Percentiles rank a stretch among this genome's conserved stretches.
Evolutionary conservation across 208 protist genomes (phyloP).

Genomic region (Acanthamoeba quina): DNA sequence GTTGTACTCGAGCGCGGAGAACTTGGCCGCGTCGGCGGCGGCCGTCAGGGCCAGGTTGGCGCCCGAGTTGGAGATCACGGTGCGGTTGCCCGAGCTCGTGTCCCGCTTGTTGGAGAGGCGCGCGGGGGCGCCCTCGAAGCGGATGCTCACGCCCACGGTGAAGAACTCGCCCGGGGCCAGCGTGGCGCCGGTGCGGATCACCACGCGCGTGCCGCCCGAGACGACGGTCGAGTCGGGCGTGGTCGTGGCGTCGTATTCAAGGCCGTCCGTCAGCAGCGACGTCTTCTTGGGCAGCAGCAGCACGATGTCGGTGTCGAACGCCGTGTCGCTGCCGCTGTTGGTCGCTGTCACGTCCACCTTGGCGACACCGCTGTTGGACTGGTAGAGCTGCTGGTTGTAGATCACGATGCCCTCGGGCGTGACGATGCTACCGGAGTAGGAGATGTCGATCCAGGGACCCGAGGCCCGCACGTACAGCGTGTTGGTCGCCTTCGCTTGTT

Average conservation of each 20-base stretch:
- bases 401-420: slow-evolving; percentile 14
- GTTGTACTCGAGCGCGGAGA: slow-evolving; percentile 5
- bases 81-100: slow-evolving; percentile 17
- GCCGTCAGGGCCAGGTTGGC: slow-evolving; percentile 9
- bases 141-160: slow-evolving; percentile 20
- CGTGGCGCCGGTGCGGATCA: neutral
- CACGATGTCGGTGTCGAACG: slow-evolving; percentile 14
- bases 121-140: neutral
- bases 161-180: slow-evolving; percentile 31
- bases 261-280: neutral
- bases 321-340: slow-evolving; percentile 34
- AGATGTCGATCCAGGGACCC: slow-evolving; percentile 30
- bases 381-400: slow-evolving; percentile 38
- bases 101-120: slow-evolving; percentile 6
- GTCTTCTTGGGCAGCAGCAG: slow-evolving; percentile 5
- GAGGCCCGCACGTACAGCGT: slow-evolving; percentile 10
- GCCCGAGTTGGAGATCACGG: slow-evolving; percentile 31
- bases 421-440: slow-evolving; percentile 6
- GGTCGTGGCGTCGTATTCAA: neutral
- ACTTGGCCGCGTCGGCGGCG: neutral
- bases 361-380: slow-evolving; percentile 35
- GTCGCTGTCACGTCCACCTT: slow-evolving; percentile 25
- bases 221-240: slow-evolving; percentile 1
- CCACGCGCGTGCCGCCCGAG: neutral
- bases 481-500: slow-evolving; percentile 23